Percentiles rank a stretch among this genome's conserved stretches.
phyloP scores from a whole-genome alignment of 805 yeast species.

The Starmera quercuum region DNA sequence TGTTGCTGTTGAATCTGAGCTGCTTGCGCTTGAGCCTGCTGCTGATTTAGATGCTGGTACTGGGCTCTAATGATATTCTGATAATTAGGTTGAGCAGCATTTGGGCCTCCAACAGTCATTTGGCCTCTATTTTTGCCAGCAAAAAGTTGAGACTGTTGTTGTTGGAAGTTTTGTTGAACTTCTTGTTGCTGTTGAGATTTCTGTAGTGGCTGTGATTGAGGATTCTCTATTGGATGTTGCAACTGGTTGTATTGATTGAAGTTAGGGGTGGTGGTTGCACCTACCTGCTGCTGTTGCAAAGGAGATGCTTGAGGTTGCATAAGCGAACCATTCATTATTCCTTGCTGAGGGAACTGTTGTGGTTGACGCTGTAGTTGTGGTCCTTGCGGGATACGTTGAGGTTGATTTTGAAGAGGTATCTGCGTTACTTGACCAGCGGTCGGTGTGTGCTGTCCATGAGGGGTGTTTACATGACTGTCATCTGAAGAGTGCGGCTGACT shows the following conservation, averaged over 20 bases:
- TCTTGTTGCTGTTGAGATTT: constrained; percentile 20
- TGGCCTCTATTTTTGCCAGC: constrained; percentile 14
- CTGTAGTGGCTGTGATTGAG: constrained; percentile 7
- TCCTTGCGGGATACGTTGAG: constrained; percentile 17
- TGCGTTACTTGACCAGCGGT: constrained; percentile 5
- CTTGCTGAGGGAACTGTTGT: constrained; percentile 6
- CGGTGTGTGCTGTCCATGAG: constrained; percentile 6
- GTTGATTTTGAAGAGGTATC: constrained; percentile 18
- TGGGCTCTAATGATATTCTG: constrained; percentile 19
- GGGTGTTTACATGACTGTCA: too few species aligned
- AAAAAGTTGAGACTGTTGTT: constrained; percentile 19
- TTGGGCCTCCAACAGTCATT: constrained; percentile 1
- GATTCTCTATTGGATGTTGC: constrained; percentile 1
- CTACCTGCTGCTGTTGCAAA: constrained; percentile 15
- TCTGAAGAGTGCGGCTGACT: constrained; percentile 3
- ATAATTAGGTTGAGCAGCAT: constrained; percentile 15
- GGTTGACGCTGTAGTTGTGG: constrained; percentile 8
- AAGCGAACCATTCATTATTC: too few species aligned
- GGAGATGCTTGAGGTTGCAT: constrained; percentile 7
- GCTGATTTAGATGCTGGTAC: constrained; percentile 21
- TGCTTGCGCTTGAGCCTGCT: constrained; percentile 5
- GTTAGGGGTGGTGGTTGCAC: not conserved
- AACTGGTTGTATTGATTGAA: not conserved
- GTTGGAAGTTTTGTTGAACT: constrained; percentile 18
- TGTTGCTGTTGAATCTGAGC: constrained; percentile 2